Base-by-base conservation (phyloP, 2,329 filamentous ascomycete genomes). In the Aspergillus terreus region DNA sequence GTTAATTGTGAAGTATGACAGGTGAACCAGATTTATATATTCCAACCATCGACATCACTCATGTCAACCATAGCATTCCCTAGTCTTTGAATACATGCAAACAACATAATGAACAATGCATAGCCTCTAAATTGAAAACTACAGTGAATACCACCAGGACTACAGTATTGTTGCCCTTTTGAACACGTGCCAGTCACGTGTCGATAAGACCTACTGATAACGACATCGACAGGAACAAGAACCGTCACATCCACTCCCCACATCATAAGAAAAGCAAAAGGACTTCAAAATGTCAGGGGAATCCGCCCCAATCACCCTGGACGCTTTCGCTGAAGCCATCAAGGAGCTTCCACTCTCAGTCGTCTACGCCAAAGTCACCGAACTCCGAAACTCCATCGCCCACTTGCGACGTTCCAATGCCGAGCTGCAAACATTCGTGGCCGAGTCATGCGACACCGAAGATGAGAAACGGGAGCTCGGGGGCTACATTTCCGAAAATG, bases 321-420 rank as follows among this genome's bases (percentile, higher is more conserved):
- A 66, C 30, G 75, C 73, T 52, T 83, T 83, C 63, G 74, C 77
- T 48, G 68, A 74, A 56, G 83, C 83, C 17, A 77, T 86, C 58
- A 70, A 76, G 61, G 76, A 78, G 51, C 78, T 86, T 6, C 78
- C 82, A 9, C 69, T 84, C 57, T 76, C 80, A 53, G 75, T 79
- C 17, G 71, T 86, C 25, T 82, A 84, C 71, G 72, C 76, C 63
- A 86, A 85, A 74, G 79, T 78, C 51, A 75, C 78, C 51, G 83
- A 86, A 61, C 73, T 86, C 9, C 73, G 72, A 41, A 86, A 85
- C 71, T 80, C 76, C 52, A 80, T 85, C 60, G 65, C 71, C 2
- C 83, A 86, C 59, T 78, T 86, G 25, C 70, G 76, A 42, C 72
- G 73, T 44, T 83, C 79, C 11, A 86, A 86, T 64, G 65, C 68